Evolutionary conservation across 179 eudicot genomes (phyloP), one percentile per base, ranked within the genome.

Genomic region (Spergularia azorica): DNA sequence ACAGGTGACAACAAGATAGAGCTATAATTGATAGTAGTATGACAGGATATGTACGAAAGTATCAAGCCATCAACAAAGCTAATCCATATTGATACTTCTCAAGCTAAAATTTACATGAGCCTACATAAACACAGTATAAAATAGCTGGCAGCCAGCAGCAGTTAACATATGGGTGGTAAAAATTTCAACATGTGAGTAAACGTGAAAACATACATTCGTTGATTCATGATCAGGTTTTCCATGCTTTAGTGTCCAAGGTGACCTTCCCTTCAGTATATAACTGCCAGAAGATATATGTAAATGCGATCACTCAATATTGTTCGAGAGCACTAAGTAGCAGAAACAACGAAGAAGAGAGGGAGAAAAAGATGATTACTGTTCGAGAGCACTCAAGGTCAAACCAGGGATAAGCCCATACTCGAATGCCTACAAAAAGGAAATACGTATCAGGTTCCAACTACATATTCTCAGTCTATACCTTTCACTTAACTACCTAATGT

Each of bases 381-480:
- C 99, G 32, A 90, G 48, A 65, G 91, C 98, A 82, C 94, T 80
- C 48, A 93, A 63, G 74, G 94, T 88, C 83, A 95, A 71, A 56
- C 99, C 99, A 84, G 98, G 97, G 75, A 88, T 73, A 57, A 95
- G 98, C 65, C 99, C 99, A 83, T 84, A 87, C 65, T 95, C 89
- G 75, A 95, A 95, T 77, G 96, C 98, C 99, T 93, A 88, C 83
- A 88, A 63, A 59, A 75, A 26, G 64, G 16, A 41, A 48, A 65
- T 61, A 64, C 41, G 38, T 38, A 48, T 80, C 50, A 72, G 70
- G 41, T 21, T 50, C 16, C 4, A 21, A 59, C 63, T 18, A 48
- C 63, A 59, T 59, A 59, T 5, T 56, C 18, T 56, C 18, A 56
- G 60, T 56, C 18, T 5, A 56, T 56, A 56, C 15, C n/a, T n/a